A percentile compares a stretch with the other conserved stretches of the same genome.
Conservation (phyloP, 139 green algal species). For the Tetraselmis striata region DNA sequence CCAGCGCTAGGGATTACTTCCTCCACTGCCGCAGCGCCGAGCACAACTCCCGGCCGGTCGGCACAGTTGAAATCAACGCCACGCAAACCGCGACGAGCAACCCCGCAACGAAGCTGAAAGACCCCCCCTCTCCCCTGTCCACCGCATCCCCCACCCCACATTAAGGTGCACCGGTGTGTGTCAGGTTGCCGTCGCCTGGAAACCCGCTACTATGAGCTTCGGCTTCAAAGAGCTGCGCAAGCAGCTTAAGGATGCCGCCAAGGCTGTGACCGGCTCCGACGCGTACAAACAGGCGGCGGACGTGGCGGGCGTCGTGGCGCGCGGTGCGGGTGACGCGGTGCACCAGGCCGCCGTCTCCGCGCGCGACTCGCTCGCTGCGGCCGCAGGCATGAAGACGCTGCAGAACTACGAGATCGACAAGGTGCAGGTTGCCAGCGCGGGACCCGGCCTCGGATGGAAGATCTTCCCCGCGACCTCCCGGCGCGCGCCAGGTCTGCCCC, state of each 20-base stretch:
- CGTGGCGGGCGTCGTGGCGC: too few species aligned
- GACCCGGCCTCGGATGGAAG: constrained; percentile 26
- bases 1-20: too few species aligned
- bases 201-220: neutral
- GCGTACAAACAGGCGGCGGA: neutral
- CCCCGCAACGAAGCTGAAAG: too few species aligned
- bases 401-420: constrained; percentile 25
- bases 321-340: neutral
- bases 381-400: constrained; percentile 15
- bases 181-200: too few species aligned
- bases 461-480: constrained; percentile 15
- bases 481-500: neutral
- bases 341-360: neutral
- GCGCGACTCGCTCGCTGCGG: neutral
- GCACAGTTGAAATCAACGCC: too few species aligned
- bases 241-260: neutral
- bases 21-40: too few species aligned
- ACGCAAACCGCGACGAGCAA: too few species aligned
- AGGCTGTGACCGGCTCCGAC: neutral
- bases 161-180: too few species aligned
- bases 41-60: too few species aligned
- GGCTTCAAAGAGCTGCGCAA: neutral
- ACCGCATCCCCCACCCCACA: too few species aligned
- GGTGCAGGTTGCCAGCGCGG: constrained; percentile 23
- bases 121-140: too few species aligned